Conservation (phyloP, 352 stramenopile species). For the Blastocystis hominis region DNA sequence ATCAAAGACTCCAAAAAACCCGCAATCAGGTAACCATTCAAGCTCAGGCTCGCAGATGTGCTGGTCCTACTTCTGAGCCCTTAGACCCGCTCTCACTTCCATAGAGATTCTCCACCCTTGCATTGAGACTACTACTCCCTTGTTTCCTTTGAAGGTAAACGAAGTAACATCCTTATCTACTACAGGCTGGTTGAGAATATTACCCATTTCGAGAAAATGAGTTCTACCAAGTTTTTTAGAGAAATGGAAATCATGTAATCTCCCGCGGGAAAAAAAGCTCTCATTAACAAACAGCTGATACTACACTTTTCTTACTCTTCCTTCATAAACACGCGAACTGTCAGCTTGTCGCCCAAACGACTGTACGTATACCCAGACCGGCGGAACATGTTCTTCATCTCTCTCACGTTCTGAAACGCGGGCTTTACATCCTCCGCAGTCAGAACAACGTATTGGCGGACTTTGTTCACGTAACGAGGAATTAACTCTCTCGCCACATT, state of each 20-base stretch:
- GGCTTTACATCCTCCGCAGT: neutral
- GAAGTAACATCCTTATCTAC: slow-evolving; percentile 52
- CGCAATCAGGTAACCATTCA: neutral
- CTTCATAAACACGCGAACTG: slow-evolving; percentile 46
- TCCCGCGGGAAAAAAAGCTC: neutral
- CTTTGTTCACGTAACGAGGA: neutral
- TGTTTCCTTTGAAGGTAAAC: slow-evolving; percentile 26
- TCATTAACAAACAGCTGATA: neutral
- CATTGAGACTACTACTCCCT: slow-evolving; percentile 59
- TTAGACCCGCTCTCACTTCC: neutral
- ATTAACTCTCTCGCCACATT: neutral
- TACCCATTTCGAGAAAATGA: slow-evolving; percentile 54
- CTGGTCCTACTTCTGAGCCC: slow-evolving; percentile 39
- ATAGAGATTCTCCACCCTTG: slow-evolving; percentile 62
- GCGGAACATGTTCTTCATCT: slow-evolving; percentile 32
- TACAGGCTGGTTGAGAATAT: slow-evolving; percentile 60
- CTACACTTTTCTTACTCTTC: neutral
- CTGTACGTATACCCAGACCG: slow-evolving; percentile 36
- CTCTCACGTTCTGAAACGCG: neutral
- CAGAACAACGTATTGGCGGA: slow-evolving; percentile 22
- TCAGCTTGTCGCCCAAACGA: neutral
- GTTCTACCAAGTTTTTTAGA: neutral
- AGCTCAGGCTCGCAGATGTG: slow-evolving; percentile 19
- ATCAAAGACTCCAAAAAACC: slow-evolving; percentile 63
- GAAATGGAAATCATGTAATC: neutral